Percentiles rank a stretch among this genome's conserved stretches.
Conservation (phyloP, 164 flowering plant genomes). For the Platanus orientalis region DNA sequence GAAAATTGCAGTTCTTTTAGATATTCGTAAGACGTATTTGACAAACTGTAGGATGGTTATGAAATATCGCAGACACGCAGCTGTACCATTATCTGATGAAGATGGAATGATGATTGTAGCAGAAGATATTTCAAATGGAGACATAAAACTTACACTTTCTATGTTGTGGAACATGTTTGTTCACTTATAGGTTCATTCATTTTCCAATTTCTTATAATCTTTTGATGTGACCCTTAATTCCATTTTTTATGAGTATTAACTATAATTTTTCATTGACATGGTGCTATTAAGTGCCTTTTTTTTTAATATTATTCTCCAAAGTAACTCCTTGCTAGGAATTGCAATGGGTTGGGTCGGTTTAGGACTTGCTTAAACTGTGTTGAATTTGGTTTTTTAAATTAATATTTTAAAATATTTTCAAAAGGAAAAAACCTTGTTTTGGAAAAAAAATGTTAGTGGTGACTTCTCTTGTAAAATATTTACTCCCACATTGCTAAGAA, state of each 20-base stretch:
- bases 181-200: conserved; percentile 65
- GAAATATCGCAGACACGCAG: conserved; percentile 64
- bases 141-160: conserved; percentile 67
- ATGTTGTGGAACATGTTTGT: conserved; percentile 92
- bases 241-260: background rate
- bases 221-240: background rate
- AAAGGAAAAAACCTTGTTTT: too few relatives aligned
- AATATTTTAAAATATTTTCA: too few relatives aligned
- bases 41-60: conserved; percentile 66
- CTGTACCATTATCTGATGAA: conserved; percentile 64
- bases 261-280: background rate
- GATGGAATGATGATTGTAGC: conserved; percentile 57
- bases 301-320: background rate
- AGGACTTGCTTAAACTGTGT: background rate
- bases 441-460: too few relatives aligned
- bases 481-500: too few relatives aligned
- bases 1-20: conserved; percentile 83
- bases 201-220: background rate
- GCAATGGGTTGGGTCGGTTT: background rate
- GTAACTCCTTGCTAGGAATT: background rate
- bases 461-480: too few relatives aligned
- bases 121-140: conserved; percentile 79
- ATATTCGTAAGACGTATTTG: conserved; percentile 61
- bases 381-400: too few relatives aligned
- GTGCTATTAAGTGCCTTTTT: background rate